phyloP scores from a whole-genome alignment of 106 monocot genomes.

The Chionographis japonica region DNA sequence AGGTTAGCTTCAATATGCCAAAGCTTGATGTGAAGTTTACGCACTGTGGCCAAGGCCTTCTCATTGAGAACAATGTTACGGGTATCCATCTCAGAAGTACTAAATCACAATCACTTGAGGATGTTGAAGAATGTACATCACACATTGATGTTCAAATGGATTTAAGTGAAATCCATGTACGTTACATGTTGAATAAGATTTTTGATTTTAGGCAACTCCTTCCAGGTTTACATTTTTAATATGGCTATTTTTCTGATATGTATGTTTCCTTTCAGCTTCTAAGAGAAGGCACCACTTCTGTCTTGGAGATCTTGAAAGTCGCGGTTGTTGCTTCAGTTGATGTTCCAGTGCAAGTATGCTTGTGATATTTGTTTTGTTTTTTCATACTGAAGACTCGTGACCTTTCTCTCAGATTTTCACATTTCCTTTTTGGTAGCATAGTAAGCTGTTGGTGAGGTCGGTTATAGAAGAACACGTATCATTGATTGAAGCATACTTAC shows the following conservation, averaged over 20 bases:
- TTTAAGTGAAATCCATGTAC: slow-evolving; percentile 90
- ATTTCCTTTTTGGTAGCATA: background rate
- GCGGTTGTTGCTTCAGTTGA: slow-evolving; percentile 60
- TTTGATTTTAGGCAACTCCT: background rate
- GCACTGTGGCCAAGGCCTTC: slow-evolving; percentile 38
- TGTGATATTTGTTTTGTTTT: slow-evolving; percentile 1
- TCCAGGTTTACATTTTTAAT: background rate
- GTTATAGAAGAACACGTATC: no score
- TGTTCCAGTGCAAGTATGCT: slow-evolving; percentile 66
- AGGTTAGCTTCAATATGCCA: slow-evolving; percentile 87
- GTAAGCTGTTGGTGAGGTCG: no score
- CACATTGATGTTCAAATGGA: slow-evolving; percentile 77
- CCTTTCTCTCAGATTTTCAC: background rate
- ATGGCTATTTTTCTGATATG: slow-evolving; percentile 4
- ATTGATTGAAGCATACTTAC: no score
- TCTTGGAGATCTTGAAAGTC: slow-evolving; percentile 71
- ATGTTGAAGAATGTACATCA: slow-evolving; percentile 49
- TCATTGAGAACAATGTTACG: slow-evolving; percentile 61
- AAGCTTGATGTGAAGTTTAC: slow-evolving; percentile 68
- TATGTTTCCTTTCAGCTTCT: slow-evolving; percentile 52
- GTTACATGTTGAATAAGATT: background rate
- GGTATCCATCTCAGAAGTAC: slow-evolving; percentile 57
- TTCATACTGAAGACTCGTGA: background rate
- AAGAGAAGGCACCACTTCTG: slow-evolving; percentile 45
- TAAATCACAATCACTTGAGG: slow-evolving; percentile 44